Evolutionary conservation across 2,329 filamentous ascomycete genomes (phyloP), one percentile per base, ranked within the genome.

Genomic region (Chrysosphaeria jannelii): DNA sequence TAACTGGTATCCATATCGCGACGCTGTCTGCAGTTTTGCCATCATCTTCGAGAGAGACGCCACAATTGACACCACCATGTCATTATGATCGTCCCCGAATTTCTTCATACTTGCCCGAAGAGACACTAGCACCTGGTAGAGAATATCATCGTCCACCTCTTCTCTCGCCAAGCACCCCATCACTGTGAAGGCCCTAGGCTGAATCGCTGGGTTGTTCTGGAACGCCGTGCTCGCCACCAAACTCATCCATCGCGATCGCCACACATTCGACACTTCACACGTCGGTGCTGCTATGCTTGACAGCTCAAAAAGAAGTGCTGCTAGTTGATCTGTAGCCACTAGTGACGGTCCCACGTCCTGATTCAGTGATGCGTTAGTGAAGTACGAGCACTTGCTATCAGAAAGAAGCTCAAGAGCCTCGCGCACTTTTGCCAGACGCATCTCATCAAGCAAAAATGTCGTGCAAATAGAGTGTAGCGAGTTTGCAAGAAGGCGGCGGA

Each of bases 171-270:
- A 42, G 32, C 63, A 70, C 9, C 65, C 65, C 64, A 71, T 69
- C 19, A 70, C 64, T 2, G 62, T 56, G 33, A 71, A 71, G 2
- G 65, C 65, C 11, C 61, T 48, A 5, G 65, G 63, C 31, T 71
- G 65, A 26, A 71, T 65, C 3, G 65, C 63, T 6, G 64, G 65
- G 35, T 71, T 71, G 35, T 64, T 69, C 36, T 71, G 65, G 36
- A 71, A 71, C 0, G 65, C 65, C 7, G 64, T 71, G 35, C 65
- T 71, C 10, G 65, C 63, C 19, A 71, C 63, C 12, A 71, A 45
- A 33, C 63, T 68, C 65, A 71, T 70, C 65, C 65, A 71, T 11
- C 65, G 53, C 11, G 65, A 64, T 13, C 65, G 55, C 65, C 65
- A 71, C 10, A 58, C 53, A 34, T 71, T 71, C 12, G 62, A 56